These are phyloP conservation scores for Nitzschia sp. DNA, from an alignment of 108 stramenopile genomes.

Conservation along the genomic window DNA sequence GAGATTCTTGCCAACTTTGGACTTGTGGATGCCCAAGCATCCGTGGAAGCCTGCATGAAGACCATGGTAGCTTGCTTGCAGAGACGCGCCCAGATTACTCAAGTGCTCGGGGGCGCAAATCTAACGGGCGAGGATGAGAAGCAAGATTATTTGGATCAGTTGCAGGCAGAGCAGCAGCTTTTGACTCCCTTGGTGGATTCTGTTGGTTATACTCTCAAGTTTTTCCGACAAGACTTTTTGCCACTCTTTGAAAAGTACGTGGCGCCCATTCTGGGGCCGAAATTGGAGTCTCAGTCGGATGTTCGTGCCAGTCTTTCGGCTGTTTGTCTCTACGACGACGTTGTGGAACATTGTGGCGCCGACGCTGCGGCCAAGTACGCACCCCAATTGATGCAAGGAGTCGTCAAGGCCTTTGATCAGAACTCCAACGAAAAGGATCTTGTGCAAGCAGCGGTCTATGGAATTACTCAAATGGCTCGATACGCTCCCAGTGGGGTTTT, in stretches of 20 bases:
- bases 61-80: slow-evolving; percentile 62
- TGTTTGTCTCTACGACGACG: slow-evolving; percentile 81
- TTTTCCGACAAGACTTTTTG: slow-evolving; percentile 51
- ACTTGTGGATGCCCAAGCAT: slow-evolving; percentile 39
- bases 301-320: slow-evolving; percentile 66
- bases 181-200: slow-evolving; percentile 79
- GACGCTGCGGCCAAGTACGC: slow-evolving; percentile 57
- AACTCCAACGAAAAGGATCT: slow-evolving; percentile 53
- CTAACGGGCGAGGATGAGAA: slow-evolving; percentile 64
- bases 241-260: slow-evolving; percentile 60
- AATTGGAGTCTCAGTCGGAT: slow-evolving; percentile 50
- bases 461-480: slow-evolving; percentile 68
- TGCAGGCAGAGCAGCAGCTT: slow-evolving; percentile 50
- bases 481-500: slow-evolving; percentile 54
- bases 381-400: slow-evolving; percentile 45
- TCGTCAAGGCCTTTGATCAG: slow-evolving; percentile 51
- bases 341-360: slow-evolving; percentile 75
- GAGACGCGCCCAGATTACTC: slow-evolving; percentile 52
- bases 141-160: slow-evolving; percentile 51
- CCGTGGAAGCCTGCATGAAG: slow-evolving; percentile 52
- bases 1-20: slow-evolving; percentile 41
- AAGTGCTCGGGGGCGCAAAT: slow-evolving; percentile 23
- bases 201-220: slow-evolving; percentile 81
- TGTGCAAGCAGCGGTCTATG: slow-evolving; percentile 68
- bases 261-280: slow-evolving; percentile 57